These are phyloP conservation scores for Ganoderma sp. DNA, from an alignment of 1,284 basidiomycete genomes.

Conservation along the genomic window DNA sequence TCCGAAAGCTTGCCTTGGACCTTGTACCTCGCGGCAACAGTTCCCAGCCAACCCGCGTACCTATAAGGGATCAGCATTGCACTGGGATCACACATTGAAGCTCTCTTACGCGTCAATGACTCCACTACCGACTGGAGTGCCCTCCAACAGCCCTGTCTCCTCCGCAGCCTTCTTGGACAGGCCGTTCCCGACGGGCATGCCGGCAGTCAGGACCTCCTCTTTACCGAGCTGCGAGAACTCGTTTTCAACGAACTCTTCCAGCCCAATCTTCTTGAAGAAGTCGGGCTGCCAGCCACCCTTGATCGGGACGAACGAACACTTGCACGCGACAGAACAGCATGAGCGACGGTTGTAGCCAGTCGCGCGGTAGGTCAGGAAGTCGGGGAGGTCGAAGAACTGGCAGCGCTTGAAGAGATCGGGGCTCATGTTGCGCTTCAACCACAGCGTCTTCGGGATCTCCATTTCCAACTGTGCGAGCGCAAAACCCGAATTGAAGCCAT, in stretches of 20 bases:
- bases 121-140: conserved; percentile 94
- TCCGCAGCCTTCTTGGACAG: conserved; percentile 80
- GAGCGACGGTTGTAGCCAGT: conserved; percentile 84
- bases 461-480: conserved; percentile 77
- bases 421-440: conserved; percentile 92
- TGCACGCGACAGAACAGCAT: conserved; percentile 94
- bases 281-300: conserved; percentile 86
- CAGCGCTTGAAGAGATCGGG: conserved; percentile 76
- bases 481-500: background rate
- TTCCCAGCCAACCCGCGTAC: conserved; percentile 99
- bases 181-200: conserved; percentile 88
- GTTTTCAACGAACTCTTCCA: conserved; percentile 69
- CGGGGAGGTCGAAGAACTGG: conserved; percentile 97
- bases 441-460: conserved; percentile 96
- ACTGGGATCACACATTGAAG: background rate
- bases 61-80: conserved; percentile 46
- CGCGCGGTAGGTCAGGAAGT: conserved; percentile 94
- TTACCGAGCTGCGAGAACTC: conserved; percentile 81
- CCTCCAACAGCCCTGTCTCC: conserved; percentile 85
- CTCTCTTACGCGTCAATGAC: conserved; percentile 88
- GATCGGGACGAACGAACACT: conserved; percentile 92
- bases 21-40: conserved; percentile 83
- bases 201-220: conserved; percentile 83
- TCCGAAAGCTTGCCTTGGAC: conserved; percentile 59
- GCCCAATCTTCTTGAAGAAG: conserved; percentile 86